A percentile compares a stretch with the other conserved stretches of the same genome.
These are phyloP conservation scores for Ustilago crameri DNA, from an alignment of 1,284 basidiomycete genomes.

Conservation along the genomic window DNA sequence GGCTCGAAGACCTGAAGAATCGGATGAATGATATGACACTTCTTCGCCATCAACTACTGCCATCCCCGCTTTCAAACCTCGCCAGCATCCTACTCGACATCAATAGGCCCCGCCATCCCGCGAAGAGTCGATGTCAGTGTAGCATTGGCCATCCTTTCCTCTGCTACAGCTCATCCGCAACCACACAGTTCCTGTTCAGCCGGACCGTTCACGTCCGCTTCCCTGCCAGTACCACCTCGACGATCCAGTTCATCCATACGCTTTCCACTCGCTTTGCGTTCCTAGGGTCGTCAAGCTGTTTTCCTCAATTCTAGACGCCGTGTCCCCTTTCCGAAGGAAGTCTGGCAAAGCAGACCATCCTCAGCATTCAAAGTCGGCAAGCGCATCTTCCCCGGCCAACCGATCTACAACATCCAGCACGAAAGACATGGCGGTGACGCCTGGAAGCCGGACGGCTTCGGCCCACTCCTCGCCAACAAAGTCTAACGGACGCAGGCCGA, in stretches of 20 bases:
- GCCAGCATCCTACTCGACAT: background rate
- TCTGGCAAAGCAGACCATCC: background rate
- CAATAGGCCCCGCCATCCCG: too few relatives aligned
- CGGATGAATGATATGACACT: background rate
- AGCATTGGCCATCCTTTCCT: too few relatives aligned
- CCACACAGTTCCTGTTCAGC: too few relatives aligned
- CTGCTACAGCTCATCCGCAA: too few relatives aligned
- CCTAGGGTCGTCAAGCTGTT: constrained; percentile 5
- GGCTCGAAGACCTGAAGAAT: background rate
- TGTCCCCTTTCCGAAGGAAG: background rate
- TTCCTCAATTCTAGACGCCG: constrained; percentile 7
- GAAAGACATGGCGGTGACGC: constrained; percentile 17
- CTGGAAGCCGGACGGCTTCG: constrained; percentile 23
- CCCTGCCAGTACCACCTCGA: too few relatives aligned
- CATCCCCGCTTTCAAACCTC: background rate
- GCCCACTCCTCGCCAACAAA: constrained; percentile 26
- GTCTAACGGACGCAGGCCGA: constrained; percentile 16
- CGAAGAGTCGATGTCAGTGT: too few relatives aligned
- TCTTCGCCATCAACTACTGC: background rate
- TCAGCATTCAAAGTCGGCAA: background rate
- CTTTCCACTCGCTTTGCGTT: background rate
- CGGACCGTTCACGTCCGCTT: too few relatives aligned
- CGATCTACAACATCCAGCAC: background rate
- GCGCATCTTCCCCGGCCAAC: background rate
- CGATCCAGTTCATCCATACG: background rate